A percentile compares a stretch with the other conserved stretches of the same genome.
Evolutionary conservation across 306 rosid genomes (phyloP).

Genomic region (Cicer pinnatifidum): DNA sequence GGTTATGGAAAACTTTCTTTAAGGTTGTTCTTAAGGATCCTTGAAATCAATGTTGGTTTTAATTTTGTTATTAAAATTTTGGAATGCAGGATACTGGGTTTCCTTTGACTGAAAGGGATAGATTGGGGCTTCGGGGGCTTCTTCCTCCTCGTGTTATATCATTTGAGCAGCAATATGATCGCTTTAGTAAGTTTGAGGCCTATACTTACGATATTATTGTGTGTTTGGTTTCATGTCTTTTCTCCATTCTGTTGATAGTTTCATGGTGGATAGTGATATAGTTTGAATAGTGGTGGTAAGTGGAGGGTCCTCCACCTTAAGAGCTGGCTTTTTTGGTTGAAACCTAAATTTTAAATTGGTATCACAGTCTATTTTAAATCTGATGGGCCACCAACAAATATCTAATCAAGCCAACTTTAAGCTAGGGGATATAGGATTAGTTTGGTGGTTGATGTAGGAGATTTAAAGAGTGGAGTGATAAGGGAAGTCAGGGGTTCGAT

Average conservation of each 20-base stretch:
- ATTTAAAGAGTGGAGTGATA: too few relatives aligned
- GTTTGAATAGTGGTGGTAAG: not conserved
- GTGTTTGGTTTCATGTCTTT: slow-evolving; percentile 30
- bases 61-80: not conserved
- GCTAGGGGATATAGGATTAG: not conserved
- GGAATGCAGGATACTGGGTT: slow-evolving; percentile 93
- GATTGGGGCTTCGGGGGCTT: slow-evolving; percentile 97
- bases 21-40: slow-evolving; percentile 27
- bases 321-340: not conserved
- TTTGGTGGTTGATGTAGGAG: too few relatives aligned
- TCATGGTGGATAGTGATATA: not conserved
- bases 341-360: not conserved
- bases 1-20: slow-evolving; percentile 3
- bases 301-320: not conserved
- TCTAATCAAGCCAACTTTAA: not conserved
- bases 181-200: slow-evolving; percentile 72
- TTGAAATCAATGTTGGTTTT: not conserved
- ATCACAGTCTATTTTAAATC: not conserved
- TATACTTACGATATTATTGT: slow-evolving; percentile 12
- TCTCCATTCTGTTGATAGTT: not conserved
- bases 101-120: slow-evolving; percentile 91
- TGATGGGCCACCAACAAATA: not conserved
- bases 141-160: slow-evolving; percentile 97
- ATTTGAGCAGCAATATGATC: slow-evolving; percentile 94
- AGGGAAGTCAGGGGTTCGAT: too few relatives aligned